These are phyloP conservation scores for Kluyveromyces marxianus DNA, from an alignment of 1,139 yeast genomes.

Conservation along the genomic window DNA sequence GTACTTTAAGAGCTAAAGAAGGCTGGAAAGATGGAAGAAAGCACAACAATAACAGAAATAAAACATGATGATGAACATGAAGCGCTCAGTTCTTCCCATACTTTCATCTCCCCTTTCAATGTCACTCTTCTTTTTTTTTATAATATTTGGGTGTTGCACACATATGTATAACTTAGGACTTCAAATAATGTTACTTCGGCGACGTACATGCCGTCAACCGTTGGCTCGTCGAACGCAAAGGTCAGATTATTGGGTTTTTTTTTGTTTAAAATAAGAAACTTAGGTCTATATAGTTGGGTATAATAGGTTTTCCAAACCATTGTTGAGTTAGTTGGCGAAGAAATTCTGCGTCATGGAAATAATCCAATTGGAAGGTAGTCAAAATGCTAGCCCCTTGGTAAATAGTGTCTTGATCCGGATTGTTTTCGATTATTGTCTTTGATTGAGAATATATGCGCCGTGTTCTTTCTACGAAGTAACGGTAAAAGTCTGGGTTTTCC, in stretches of 20 bases:
- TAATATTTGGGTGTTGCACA: neutral
- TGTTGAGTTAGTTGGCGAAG: slow-evolving; percentile 14
- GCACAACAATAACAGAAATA: no score
- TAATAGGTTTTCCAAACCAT: slow-evolving; percentile 21
- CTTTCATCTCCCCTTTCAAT: no score
- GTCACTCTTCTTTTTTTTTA: neutral
- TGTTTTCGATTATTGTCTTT: slow-evolving; percentile 13
- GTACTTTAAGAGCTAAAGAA: slow-evolving; percentile 33
- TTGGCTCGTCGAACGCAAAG: no score
- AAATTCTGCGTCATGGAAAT: slow-evolving; percentile 27
- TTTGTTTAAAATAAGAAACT: slow-evolving; percentile 7
- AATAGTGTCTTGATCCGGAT: slow-evolving; percentile 13
- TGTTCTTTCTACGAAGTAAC: slow-evolving; percentile 21
- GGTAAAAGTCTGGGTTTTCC: neutral
- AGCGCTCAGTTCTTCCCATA: no score
- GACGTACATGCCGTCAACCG: no score
- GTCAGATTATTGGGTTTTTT: neutral
- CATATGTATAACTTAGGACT: no score
- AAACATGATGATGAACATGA: no score
- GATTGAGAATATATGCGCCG: slow-evolving; percentile 14
- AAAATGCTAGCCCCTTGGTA: slow-evolving; percentile 16
- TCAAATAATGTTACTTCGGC: no score
- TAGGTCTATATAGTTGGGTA: slow-evolving; percentile 4
- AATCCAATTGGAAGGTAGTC: slow-evolving; percentile 22
- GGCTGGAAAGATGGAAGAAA: no score